Conservation (phyloP, 1,284 basidiomycete genomes). For the Pyrrhoderma noxium region DNA sequence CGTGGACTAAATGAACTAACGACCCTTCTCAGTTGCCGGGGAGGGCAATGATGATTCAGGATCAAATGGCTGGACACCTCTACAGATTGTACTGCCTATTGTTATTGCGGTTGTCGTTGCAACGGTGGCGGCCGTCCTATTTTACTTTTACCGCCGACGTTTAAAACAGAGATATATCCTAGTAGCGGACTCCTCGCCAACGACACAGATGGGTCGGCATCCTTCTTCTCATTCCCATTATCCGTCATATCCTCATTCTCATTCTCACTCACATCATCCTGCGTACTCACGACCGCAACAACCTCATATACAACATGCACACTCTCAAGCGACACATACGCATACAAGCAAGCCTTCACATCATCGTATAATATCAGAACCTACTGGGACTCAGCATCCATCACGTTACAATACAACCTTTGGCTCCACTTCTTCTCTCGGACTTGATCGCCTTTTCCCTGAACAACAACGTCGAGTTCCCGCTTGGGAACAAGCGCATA, state of each 20-base stretch:
- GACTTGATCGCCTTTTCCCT: neutral
- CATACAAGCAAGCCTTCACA: neutral
- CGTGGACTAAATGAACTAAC: neutral
- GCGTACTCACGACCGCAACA: no score
- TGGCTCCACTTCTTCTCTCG: neutral
- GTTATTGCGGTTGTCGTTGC: slow-evolving; percentile 7
- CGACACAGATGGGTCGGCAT: neutral
- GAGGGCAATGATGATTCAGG: neutral
- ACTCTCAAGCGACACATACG: no score
- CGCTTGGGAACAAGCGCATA: slow-evolving; percentile 15
- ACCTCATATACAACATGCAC: no score
- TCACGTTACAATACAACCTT: neutral
- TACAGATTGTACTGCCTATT: slow-evolving; percentile 13
- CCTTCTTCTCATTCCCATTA: no score
- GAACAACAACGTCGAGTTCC: neutral
- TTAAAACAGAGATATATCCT: slow-evolving; percentile 11
- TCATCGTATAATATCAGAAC: neutral
- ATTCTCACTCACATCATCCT: no score
- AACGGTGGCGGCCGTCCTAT: slow-evolving; percentile 5
- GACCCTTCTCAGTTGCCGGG: slow-evolving; percentile 2
- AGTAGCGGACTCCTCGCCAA: neutral
- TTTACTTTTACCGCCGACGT: slow-evolving; percentile 11
- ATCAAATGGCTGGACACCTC: slow-evolving; percentile 3
- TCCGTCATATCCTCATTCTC: no score
- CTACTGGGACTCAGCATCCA: neutral